phyloP scores from a whole-genome alignment of 2,329 filamentous ascomycete species.

The Penicillium expansum region DNA sequence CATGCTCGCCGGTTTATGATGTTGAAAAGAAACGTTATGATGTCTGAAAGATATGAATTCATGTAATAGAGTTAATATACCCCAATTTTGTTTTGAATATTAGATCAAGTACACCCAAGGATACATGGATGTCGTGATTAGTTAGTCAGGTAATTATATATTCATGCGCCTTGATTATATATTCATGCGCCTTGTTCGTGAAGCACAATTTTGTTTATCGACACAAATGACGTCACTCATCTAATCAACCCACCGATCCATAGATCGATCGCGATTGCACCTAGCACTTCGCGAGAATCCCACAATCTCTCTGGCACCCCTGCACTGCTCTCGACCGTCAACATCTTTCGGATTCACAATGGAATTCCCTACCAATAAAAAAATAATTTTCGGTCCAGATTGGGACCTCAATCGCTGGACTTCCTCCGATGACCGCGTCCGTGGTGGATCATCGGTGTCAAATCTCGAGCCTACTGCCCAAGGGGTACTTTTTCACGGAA shows the following conservation, averaged over 20 bases:
- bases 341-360: not conserved
- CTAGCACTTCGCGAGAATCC: not conserved
- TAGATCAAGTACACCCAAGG: not conserved
- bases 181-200: not conserved
- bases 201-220: not conserved
- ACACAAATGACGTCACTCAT: not conserved
- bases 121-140: not conserved
- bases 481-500: conserved; percentile 60
- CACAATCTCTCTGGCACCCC: not conserved
- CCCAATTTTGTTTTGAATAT: not conserved
- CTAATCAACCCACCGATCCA: not conserved
- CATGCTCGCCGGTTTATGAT: conserved; percentile 9
- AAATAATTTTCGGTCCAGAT: not conserved
- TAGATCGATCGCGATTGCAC: not conserved
- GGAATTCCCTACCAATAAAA: not conserved
- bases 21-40: conserved; percentile 9
- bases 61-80: not conserved
- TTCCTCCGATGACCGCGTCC: conserved; percentile 71
- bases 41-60: conserved; percentile 1
- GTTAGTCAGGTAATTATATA: not conserved
- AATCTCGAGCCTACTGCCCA: conserved; percentile 42
- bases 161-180: not conserved
- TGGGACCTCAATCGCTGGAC: conserved; percentile 55
- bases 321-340: not conserved
- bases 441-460: conserved; percentile 66